Evolutionary conservation across 192 early-diverging fungal species (phyloP), one percentile per base, ranked within the genome.

Genomic region (Linnemannia schmuckeri): DNA sequence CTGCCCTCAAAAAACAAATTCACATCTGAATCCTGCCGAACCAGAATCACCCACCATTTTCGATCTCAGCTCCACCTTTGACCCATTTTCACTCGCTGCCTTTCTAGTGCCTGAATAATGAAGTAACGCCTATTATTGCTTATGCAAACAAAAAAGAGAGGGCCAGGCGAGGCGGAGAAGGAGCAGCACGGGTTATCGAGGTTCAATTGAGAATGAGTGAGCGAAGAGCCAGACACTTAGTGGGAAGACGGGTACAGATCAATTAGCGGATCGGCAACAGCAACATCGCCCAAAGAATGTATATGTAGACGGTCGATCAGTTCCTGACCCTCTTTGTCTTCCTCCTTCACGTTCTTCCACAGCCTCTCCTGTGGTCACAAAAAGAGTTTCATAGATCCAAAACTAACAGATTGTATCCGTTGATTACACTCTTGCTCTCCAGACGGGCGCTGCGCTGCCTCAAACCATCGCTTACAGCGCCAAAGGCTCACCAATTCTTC

Each of bases 21-120:
- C 61, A 17, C 12, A 66, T 66, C 27, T 66, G 61, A 66, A 33
- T 66, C 61, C 61, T 66, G 61, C 27, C 61, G 61, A 66, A 66
- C 61, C 61, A 66, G 27, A 66, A 15, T 27, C 30, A 1, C 0
- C 10, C 61, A 4, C 30, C 27, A 12, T 33, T 52, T 63, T 66
- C 27, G 27, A 30, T 66, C 61, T 66, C 61, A 66, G 61, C 9
- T 17, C n/a, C 54, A 57, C 54, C 20, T 57, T 57, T 57, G 20
- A 0, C 49, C 49, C 49, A 52, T 5, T 18, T 52, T 52, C 49
- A 22, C 20, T 22, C 49, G 5, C 49, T 52, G 49, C 49, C 49
- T 52, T 52, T 52, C 49, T 52, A 52, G 49, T 52, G 49, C 49
- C 49, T 52, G 49, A 20, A 52, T 6, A 52, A 20, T 30, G n/a